Percentiles rank a stretch among this genome's conserved stretches.
phyloP scores from a whole-genome alignment of 176 grass and related monocot genomes.

The Canna indica region DNA sequence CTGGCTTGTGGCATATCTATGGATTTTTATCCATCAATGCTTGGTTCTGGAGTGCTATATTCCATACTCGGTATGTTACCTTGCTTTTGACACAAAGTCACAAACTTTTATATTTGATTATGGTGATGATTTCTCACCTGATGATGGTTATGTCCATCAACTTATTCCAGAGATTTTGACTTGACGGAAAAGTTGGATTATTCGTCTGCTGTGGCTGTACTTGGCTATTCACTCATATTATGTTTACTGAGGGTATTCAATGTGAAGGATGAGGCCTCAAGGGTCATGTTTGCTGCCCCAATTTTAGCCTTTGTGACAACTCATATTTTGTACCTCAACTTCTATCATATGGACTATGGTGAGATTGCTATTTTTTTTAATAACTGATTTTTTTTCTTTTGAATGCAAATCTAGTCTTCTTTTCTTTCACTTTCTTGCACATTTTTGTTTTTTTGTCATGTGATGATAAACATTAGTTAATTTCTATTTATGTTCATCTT shows the following conservation, averaged over 20 bases:
- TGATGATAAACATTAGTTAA: not conserved
- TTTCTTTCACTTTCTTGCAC: not conserved
- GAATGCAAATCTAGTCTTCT: not conserved
- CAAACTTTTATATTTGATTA: not conserved
- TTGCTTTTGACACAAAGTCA: not conserved
- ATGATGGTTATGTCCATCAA: constrained; percentile 12
- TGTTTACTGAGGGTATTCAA: constrained; percentile 67
- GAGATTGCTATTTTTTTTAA: constrained; percentile 15
- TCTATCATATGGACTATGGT: constrained; percentile 85
- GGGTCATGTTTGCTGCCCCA: constrained; percentile 87
- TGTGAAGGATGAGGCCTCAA: constrained; percentile 86
- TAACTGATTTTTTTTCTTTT: not conserved
- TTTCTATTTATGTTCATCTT: too few relatives aligned
- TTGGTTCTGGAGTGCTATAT: constrained; percentile 93
- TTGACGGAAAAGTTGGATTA: constrained; percentile 93
- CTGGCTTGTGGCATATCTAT: constrained; percentile 90
- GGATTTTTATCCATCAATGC: constrained; percentile 82
- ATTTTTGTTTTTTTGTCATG: not conserved
- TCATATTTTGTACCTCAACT: constrained; percentile 93
- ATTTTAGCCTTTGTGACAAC: constrained; percentile 95
- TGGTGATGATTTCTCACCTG: constrained; percentile 8
- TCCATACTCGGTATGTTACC: constrained; percentile 70
- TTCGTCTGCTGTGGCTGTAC: constrained; percentile 74
- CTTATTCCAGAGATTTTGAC: constrained; percentile 68
- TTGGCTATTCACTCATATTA: constrained; percentile 84